Evolutionary conservation across 805 yeast species (phyloP).

Genomic region (Yamadazyma sp.): DNA sequence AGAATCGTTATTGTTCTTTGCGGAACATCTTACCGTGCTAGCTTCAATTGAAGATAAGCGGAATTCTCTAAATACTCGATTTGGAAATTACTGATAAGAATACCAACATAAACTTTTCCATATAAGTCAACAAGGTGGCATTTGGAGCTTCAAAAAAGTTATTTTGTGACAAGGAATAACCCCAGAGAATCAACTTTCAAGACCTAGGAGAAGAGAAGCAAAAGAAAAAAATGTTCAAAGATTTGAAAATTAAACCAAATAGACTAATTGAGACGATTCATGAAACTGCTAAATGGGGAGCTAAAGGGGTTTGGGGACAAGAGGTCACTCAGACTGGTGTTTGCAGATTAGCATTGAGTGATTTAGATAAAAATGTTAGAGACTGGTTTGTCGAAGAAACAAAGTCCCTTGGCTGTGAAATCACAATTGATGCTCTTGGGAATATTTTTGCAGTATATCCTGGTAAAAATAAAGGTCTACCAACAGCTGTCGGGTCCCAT

Average conservation of each 20-base stretch:
- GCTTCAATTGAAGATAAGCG: too few species aligned
- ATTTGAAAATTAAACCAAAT: conserved; percentile 5
- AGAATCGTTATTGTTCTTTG: too few species aligned
- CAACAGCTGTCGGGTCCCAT: conserved; percentile 72
- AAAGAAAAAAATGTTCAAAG: conserved; percentile 1
- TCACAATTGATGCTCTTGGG: conserved; percentile 63
- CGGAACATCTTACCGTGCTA: too few species aligned
- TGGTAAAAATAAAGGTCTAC: conserved; percentile 47
- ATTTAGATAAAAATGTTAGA: conserved; percentile 59
- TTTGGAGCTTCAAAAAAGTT: too few species aligned
- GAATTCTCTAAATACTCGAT: too few species aligned
- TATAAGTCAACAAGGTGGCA: too few species aligned
- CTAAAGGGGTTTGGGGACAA: conserved; percentile 60
- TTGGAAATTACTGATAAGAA: too few species aligned
- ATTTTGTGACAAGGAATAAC: too few species aligned
- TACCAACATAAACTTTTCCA: too few species aligned
- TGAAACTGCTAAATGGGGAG: conserved; percentile 60
- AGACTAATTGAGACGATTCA: conserved; percentile 51
- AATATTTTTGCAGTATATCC: conserved; percentile 66
- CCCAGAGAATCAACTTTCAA: background rate
- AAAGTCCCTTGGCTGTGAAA: conserved; percentile 50
- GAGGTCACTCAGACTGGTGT: conserved; percentile 61
- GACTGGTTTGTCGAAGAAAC: conserved; percentile 64
- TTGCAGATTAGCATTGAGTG: conserved; percentile 60
- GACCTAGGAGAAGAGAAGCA: background rate